Evolutionary conservation across 371 early-diverging fungal species (phyloP), one percentile per base, ranked within the genome.

Genomic region (Phascolomyces articulosus): DNA sequence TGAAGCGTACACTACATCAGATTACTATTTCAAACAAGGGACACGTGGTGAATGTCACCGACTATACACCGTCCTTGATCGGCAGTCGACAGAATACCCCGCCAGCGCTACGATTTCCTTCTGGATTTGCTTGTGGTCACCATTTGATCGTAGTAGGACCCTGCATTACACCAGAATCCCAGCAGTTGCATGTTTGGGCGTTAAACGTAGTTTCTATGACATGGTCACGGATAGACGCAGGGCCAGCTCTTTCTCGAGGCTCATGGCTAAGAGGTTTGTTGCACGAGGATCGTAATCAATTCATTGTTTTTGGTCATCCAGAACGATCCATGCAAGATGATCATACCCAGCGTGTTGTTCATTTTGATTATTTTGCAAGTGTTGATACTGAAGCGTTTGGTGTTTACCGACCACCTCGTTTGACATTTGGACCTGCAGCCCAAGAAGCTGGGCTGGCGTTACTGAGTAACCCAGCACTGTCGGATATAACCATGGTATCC

Each of bases 51-150:
- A 78, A 82, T 54, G 74, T 87, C 18, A 75, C 79, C 47, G 87
- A 91, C 66, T 78, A 85, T 38, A 58, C 54, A 24, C 21, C 29
- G 11, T 23, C 65, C 24, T 40, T 65, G 20, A 53, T 34, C 23
- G 34, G 34, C 34, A 65, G 61, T 74, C 86, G 86, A 15, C 74
- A 74, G 21, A 23, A 67, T 9, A 62, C 81, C 18, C 91, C 93
- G 7, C 92, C 93, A 0, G 86, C 86, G n/a, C 74, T 93, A 48
- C 84, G 91, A 20, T 92, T 92, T 65, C 93, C 92, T 20, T 75
- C 86, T 23, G 84, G 83, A 0, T 77, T 75, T 34, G 79, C 85
- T 34, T 80, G 82, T n/a, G 91, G 91, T 7, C 89, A 89, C 40
- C 84, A 86, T 20, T 55, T 92, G 34, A 66, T 93, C 3, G 78